Evolutionary conservation across 768 basidiomycete genomes (phyloP).

Genomic region (Mycena rosella): DNA sequence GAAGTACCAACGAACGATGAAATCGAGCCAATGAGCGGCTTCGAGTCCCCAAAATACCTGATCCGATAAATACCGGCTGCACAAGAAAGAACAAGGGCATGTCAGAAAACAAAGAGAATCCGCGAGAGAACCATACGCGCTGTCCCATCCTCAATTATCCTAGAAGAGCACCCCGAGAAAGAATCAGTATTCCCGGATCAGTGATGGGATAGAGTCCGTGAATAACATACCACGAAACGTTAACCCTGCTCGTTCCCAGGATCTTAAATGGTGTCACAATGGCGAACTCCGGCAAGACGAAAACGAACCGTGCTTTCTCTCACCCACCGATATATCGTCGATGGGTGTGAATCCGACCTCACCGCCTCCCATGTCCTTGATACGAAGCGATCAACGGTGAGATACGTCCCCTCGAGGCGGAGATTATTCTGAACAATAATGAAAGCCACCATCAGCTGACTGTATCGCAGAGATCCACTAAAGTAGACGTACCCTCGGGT

Average conservation of each 20-base stretch:
- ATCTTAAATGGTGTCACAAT: slow-evolving; percentile 40
- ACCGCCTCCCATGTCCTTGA: slow-evolving; percentile 53
- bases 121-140: slow-evolving; percentile 41
- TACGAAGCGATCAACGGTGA: slow-evolving; percentile 57
- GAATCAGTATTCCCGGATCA: not conserved
- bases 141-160: slow-evolving; percentile 60
- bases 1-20: slow-evolving; percentile 58
- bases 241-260: slow-evolving; percentile 59
- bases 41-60: slow-evolving; percentile 66
- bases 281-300: not conserved
- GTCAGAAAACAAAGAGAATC: slow-evolving; percentile 15
- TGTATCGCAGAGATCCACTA: not conserved
- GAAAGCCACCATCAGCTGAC: slow-evolving; percentile 1
- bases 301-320: slow-evolving; percentile 51
- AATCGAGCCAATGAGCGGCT: slow-evolving; percentile 57
- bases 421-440: slow-evolving; percentile 60
- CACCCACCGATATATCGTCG: slow-evolving; percentile 62
- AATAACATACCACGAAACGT: slow-evolving; percentile 56
- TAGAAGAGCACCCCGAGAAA: slow-evolving; percentile 32
- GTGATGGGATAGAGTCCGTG: not conserved
- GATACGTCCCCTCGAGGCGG: slow-evolving; percentile 62
- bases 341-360: slow-evolving; percentile 68
- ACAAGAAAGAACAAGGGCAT: slow-evolving; percentile 12
- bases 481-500: slow-evolving; percentile 58
- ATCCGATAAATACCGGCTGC: slow-evolving; percentile 63